These are phyloP conservation scores for Prillingera fragicola DNA, from an alignment of 1,284 basidiomycete species.

Conservation along the genomic window DNA sequence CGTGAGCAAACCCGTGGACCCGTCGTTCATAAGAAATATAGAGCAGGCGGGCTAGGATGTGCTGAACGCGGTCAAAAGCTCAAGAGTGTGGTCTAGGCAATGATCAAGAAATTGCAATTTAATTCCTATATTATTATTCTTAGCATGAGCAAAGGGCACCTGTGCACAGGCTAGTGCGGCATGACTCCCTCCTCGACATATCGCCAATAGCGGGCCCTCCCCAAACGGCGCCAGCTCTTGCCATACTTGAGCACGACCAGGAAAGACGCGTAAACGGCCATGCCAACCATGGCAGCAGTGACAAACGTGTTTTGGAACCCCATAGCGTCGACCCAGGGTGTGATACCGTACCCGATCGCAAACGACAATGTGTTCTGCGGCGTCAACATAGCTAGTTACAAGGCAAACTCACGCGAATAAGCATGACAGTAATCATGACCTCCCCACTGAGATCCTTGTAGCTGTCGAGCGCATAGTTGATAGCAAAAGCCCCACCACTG, in stretches of 20 bases:
- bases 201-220: constrained; percentile 14
- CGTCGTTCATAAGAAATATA: too few species aligned
- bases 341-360: constrained; percentile 22
- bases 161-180: too few species aligned
- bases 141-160: too few species aligned
- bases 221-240: constrained; percentile 14
- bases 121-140: too few species aligned
- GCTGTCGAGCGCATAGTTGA: constrained; percentile 28
- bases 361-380: constrained; percentile 12
- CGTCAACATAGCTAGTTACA: background rate
- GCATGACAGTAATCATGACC: constrained; percentile 22
- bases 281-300: constrained; percentile 17
- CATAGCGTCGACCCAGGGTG: constrained; percentile 19
- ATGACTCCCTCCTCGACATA: constrained; percentile 18
- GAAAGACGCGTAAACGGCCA: constrained; percentile 16
- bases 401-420: constrained; percentile 14
- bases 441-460: constrained; percentile 28
- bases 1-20: too few species aligned
- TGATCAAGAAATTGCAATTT: too few species aligned
- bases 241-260: constrained; percentile 18
- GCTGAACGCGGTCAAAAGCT: too few species aligned
- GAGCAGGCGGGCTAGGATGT: too few species aligned
- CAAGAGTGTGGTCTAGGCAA: too few species aligned
- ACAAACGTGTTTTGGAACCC: constrained; percentile 21
- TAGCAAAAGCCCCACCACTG: constrained; percentile 20